Evolutionary conservation across 371 early-diverging fungal genomes (phyloP).

Genomic region (Smittium culicis): DNA sequence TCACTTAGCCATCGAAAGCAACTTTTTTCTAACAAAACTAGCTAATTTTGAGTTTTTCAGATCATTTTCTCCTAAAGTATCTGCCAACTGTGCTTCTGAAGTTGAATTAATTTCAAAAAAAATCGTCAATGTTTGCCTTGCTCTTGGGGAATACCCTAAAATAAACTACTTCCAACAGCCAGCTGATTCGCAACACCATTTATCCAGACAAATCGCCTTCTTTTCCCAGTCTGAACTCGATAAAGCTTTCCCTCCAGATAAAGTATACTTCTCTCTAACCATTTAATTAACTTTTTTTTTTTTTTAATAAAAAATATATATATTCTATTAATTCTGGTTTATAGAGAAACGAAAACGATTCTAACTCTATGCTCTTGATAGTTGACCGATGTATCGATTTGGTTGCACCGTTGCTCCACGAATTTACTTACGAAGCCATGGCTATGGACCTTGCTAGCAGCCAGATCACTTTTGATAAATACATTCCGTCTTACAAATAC

Average conservation of each 20-base stretch:
- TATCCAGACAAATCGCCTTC: slow-evolving; percentile 40
- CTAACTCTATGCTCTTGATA: slow-evolving; percentile 41
- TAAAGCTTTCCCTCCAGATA: background rate
- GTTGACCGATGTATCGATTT: slow-evolving; percentile 83
- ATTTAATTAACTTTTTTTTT: no score
- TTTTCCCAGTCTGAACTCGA: slow-evolving; percentile 58
- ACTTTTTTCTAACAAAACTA: slow-evolving; percentile 22
- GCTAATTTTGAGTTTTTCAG: slow-evolving; percentile 27
- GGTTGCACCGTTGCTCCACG: slow-evolving; percentile 74
- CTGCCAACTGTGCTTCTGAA: slow-evolving; percentile 12
- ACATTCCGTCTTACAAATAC: slow-evolving; percentile 33
- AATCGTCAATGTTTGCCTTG: slow-evolving; percentile 22
- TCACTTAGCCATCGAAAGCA: slow-evolving; percentile 27
- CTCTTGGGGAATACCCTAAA: slow-evolving; percentile 37
- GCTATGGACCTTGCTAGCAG: slow-evolving; percentile 62
- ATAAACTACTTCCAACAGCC: slow-evolving; percentile 37
- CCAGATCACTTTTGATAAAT: slow-evolving; percentile 42
- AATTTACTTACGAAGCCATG: slow-evolving; percentile 91
- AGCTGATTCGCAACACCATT: background rate
- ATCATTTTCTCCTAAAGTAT: slow-evolving; percentile 17
- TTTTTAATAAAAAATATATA: background rate
- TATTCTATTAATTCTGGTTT: background rate
- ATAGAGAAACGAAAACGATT: background rate
- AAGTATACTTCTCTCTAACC: background rate
- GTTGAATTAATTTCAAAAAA: slow-evolving; percentile 39